A percentile compares a stretch with the other conserved stretches of the same genome.
Conservation (phyloP, 768 basidiomycete species). For the Rhodosporidiobolus odoratus region DNA sequence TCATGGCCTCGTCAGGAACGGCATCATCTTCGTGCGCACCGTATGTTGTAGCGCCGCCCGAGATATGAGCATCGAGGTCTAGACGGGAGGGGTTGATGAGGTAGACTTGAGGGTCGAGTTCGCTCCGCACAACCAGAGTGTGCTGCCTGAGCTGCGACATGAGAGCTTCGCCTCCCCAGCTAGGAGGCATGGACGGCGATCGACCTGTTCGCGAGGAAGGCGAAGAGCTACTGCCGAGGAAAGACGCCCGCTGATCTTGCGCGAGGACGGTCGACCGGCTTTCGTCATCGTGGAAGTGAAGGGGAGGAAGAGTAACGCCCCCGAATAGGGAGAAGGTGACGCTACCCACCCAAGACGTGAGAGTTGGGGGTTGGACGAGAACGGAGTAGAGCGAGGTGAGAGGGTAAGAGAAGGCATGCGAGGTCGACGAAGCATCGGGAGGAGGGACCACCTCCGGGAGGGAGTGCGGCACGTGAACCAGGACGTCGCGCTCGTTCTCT, state of each 20-base stretch:
- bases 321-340: constrained; percentile 76
- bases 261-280: constrained; percentile 58
- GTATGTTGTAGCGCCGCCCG: constrained; percentile 65
- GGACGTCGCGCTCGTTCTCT: constrained; percentile 28
- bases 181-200: constrained; percentile 47
- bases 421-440: constrained; percentile 64
- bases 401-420: constrained; percentile 40
- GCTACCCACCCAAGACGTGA: constrained; percentile 63
- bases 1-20: constrained; percentile 36
- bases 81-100: constrained; percentile 84
- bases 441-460: constrained; percentile 53
- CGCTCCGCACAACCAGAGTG: constrained; percentile 75
- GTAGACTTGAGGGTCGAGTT: constrained; percentile 76
- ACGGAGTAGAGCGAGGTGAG: constrained; percentile 42
- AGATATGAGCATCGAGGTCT: constrained; percentile 84
- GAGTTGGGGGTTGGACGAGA: constrained; percentile 42
- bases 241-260: constrained; percentile 31
- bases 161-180: constrained; percentile 47
- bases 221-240: constrained; percentile 45
- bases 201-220: constrained; percentile 47
- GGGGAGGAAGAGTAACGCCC: constrained; percentile 64
- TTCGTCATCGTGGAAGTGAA: constrained; percentile 97
- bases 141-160: constrained; percentile 78
- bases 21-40: constrained; percentile 33
- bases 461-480: constrained; percentile 40